Conservation (phyloP, 164 flowering plant genomes). For the Vitis labrusca region DNA sequence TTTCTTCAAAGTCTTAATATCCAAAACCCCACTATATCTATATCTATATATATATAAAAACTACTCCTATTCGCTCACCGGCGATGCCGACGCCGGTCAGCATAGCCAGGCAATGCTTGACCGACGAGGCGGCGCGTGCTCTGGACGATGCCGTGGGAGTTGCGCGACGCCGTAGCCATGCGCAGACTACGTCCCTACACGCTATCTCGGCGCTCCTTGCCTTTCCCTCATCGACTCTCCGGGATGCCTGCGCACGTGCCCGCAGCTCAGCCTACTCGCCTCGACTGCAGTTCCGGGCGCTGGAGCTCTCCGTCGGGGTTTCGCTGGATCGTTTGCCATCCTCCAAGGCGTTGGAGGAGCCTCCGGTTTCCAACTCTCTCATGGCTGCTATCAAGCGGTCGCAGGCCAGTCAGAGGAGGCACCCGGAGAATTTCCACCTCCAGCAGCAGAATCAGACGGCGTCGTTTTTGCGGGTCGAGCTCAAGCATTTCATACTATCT, state of each 20-base stretch:
- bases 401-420: conserved; percentile 76
- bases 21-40: neutral
- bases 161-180: conserved; percentile 69
- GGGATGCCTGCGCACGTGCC: conserved; percentile 66
- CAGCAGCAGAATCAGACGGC: conserved; percentile 40
- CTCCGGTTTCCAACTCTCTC: conserved; percentile 80
- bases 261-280: conserved; percentile 48
- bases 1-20: neutral
- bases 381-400: conserved; percentile 92
- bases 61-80: conserved; percentile 23
- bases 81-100: conserved; percentile 87
- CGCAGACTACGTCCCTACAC: conserved; percentile 84
- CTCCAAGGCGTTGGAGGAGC: conserved; percentile 40
- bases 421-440: conserved; percentile 61
- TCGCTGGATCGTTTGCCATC: conserved; percentile 74
- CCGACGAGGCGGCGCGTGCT: conserved; percentile 65
- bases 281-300: conserved; percentile 67
- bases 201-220: conserved; percentile 63
- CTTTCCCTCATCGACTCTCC: conserved; percentile 51
- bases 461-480: conserved; percentile 33
- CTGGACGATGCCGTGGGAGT: conserved; percentile 74
- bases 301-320: conserved; percentile 72
- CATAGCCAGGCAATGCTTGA: conserved; percentile 73
- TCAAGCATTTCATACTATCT: conserved; percentile 35
- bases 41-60: neutral